phyloP scores from a whole-genome alignment of 306 rosid genomes.

The Sechiopsis laciniata region DNA sequence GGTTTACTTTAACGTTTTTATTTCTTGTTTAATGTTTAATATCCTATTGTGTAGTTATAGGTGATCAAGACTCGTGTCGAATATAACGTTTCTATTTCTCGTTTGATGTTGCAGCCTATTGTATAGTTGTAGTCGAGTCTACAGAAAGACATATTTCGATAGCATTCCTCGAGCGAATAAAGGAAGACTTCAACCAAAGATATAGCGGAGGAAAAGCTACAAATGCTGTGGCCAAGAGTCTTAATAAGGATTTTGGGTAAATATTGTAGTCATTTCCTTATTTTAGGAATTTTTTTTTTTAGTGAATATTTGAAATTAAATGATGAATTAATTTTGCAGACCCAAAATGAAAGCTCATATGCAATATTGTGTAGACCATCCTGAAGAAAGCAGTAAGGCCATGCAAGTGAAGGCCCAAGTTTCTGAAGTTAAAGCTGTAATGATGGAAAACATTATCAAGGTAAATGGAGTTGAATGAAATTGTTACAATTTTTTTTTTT shows the following conservation, averaged over 20 bases:
- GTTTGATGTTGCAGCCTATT: conserved; percentile 15
- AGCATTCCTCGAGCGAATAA: conserved; percentile 20
- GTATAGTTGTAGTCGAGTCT: conserved; percentile 23
- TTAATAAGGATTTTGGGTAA: conserved; percentile 11
- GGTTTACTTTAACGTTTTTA: neutral
- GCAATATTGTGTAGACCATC: conserved; percentile 26
- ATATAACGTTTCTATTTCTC: neutral
- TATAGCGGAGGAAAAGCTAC: conserved; percentile 26
- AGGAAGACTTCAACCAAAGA: conserved; percentile 22
- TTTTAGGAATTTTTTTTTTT: neutral
- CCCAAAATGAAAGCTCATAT: conserved; percentile 25
- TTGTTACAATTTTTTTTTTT: too few species aligned
- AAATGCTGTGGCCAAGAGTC: conserved; percentile 18
- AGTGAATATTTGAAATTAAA: neutral
- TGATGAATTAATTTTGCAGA: conserved; percentile 13
- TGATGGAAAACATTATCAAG: conserved; percentile 24
- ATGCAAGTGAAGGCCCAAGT: conserved; percentile 23
- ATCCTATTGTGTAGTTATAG: too few species aligned
- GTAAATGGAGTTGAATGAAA: neutral
- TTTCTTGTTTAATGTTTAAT: neutral
- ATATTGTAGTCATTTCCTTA: neutral
- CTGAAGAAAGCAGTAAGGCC: conserved; percentile 21
- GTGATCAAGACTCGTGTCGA: too few species aligned
- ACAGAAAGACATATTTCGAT: conserved; percentile 23
- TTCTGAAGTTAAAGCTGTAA: conserved; percentile 24